phyloP scores from a whole-genome alignment of 257 asterid species.

The Asclepias syriaca region DNA sequence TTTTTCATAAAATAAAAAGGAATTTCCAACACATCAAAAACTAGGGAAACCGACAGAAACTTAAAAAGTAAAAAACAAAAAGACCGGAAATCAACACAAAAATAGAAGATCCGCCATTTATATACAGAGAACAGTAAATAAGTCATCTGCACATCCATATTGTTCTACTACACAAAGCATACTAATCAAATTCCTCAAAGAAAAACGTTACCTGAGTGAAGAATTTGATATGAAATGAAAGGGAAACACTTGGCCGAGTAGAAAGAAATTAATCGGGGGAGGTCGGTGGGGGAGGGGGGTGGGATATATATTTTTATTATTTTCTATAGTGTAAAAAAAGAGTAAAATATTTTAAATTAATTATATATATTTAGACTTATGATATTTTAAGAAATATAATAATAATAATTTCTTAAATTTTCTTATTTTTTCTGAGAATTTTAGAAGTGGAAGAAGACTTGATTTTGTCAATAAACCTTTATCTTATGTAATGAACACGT shows the following conservation, averaged over 20 bases:
- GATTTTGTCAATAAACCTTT: background rate
- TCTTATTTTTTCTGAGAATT: no score
- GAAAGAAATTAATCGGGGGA: background rate
- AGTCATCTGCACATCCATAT: background rate
- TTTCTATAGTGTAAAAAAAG: no score
- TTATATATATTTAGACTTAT: no score
- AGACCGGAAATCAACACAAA: background rate
- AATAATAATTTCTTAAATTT: no score
- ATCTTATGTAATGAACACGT: background rate
- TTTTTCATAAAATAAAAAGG: no score
- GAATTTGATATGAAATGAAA: background rate
- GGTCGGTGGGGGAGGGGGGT: no score
- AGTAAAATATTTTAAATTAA: no score
- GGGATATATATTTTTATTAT: no score
- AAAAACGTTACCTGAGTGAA: slow-evolving; percentile 6
- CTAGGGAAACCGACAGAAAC: background rate
- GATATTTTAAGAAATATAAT: no score
- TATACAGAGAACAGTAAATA: background rate
- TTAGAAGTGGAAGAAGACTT: background rate
- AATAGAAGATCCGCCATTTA: background rate
- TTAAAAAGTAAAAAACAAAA: background rate
- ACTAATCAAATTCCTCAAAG: slow-evolving; percentile 3
- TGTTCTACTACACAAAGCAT: background rate
- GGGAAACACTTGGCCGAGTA: background rate
- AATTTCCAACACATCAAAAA: no score